phyloP scores from a whole-genome alignment of 208 protist genomes.

The Leishmania major region DNA sequence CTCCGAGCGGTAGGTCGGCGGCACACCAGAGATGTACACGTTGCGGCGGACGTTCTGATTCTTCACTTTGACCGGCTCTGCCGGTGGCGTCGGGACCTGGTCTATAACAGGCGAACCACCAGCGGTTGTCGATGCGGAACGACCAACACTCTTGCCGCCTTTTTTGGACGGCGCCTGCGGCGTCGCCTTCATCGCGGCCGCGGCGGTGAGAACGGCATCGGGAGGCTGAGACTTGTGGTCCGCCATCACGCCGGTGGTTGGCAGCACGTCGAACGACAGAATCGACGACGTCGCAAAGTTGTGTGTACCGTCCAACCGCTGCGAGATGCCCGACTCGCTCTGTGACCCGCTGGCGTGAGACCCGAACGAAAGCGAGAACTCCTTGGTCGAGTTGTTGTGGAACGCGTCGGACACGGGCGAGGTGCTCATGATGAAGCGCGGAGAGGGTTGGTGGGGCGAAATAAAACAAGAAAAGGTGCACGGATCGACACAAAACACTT shows the following conservation, averaged over 20 bases:
- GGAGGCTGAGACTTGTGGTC: neutral
- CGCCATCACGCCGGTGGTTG: neutral
- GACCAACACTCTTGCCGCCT: neutral
- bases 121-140: neutral
- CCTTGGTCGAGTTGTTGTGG: neutral
- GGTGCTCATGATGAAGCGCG: neutral
- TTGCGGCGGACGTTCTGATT: conserved; percentile 61
- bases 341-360: conserved; percentile 15
- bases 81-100: neutral
- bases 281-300: conserved; percentile 1
- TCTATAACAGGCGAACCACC: neutral
- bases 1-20: conserved; percentile 40
- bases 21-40: conserved; percentile 76
- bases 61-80: neutral
- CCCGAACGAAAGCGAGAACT: conserved; percentile 7
- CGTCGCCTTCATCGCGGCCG: neutral
- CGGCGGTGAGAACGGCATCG: neutral
- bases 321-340: conserved; percentile 8
- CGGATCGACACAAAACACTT: neutral
- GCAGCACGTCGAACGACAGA: neutral
- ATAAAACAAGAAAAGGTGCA: conserved; percentile 1
- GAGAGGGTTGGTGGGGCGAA: neutral
- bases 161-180: neutral
- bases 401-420: neutral
- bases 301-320: conserved; percentile 13